Base-by-base conservation (phyloP, 2,329 filamentous ascomycete genomes). In the Cadophora sp. region DNA sequence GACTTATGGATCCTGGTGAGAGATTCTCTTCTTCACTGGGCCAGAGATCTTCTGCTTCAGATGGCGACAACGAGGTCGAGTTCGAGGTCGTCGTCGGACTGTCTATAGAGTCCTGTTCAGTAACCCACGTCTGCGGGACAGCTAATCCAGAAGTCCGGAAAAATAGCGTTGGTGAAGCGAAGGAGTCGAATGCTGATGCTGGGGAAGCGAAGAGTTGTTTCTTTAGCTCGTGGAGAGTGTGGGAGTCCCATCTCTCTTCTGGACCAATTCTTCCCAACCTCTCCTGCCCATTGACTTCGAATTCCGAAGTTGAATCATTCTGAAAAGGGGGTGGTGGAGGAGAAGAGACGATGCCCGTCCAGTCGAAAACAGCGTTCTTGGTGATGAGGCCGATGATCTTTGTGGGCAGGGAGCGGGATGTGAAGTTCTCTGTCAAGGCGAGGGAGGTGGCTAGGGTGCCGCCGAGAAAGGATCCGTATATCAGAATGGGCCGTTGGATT, bases 311-410 rank as follows among this genome's bases (percentile, higher is more conserved):
- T 22, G 14, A n/a, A 16, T 40, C 14, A 16, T 40, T 8, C 11
- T 27, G 26, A 24, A 29, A n/a, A 11, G 43, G 24, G 46, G 53
- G n/a, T 14, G 61, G 22, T 22, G 29, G 27, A 11, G 37, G 43
- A 27, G 70, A 85, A 82, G 0, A 85, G 5, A 88, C 80, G 68
- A 89, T 86, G 76, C 81, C 85, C 66, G 86, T 87, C 88, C 88
- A 90, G 79, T 90, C 85, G 78, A 88, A 90, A 67, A 90, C 82
- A 51, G 87, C 88, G 71, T 90, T 87, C 77, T 85, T 85, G 8
- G 83, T 82, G 19, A 87, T 78, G 37, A 89, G 76, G 8, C 87
- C 87, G 11, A 85, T 81, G 53, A 90, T 80, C 24, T 62, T 65
- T 5, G 67, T 68, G 11, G 69, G 69, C 2, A 34, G 80, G 11